These are phyloP conservation scores for Hippophae rhamnoides DNA, from an alignment of 306 rosid species.

Conservation along the genomic window DNA sequence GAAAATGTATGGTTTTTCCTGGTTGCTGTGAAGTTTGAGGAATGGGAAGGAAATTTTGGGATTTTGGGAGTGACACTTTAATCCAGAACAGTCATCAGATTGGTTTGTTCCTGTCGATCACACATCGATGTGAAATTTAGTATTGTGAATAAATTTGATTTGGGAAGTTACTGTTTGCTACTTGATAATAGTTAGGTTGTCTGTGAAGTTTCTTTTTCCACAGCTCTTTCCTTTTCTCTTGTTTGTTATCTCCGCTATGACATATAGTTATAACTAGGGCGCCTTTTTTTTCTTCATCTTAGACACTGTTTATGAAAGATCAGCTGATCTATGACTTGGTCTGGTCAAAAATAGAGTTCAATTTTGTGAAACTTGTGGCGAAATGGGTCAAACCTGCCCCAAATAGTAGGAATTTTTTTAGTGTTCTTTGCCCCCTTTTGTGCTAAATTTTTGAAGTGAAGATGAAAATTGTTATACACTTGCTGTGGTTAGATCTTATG, in stretches of 20 bases:
- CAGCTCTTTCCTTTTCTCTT: slow-evolving; percentile 5
- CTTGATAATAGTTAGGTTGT: background rate
- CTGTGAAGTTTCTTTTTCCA: slow-evolving; percentile 6
- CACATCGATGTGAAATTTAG: slow-evolving; percentile 19
- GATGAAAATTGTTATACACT: background rate
- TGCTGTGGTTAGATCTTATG: slow-evolving; percentile 21
- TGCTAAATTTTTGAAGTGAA: background rate
- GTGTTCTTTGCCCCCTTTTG: background rate
- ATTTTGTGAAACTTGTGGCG: slow-evolving; percentile 3
- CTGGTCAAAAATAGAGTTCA: background rate
- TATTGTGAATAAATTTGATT: slow-evolving; percentile 7
- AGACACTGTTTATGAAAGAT: slow-evolving; percentile 8
- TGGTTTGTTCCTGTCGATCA: slow-evolving; percentile 8
- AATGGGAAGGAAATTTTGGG: slow-evolving; percentile 10
- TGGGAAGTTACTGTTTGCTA: slow-evolving; percentile 13
- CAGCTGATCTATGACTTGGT: slow-evolving; percentile 9
- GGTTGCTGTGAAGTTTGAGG: slow-evolving; percentile 18
- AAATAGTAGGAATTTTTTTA: background rate
- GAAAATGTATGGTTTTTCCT: slow-evolving; percentile 6
- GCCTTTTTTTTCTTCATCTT: background rate
- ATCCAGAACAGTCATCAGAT: slow-evolving; percentile 3
- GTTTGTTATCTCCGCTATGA: background rate
- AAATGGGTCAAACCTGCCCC: background rate
- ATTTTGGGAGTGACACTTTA: slow-evolving; percentile 6
- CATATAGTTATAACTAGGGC: too few relatives aligned